These are phyloP conservation scores for Ceratocystis diversiconidia DNA, from an alignment of 2,329 filamentous ascomycete genomes.

Conservation along the genomic window DNA sequence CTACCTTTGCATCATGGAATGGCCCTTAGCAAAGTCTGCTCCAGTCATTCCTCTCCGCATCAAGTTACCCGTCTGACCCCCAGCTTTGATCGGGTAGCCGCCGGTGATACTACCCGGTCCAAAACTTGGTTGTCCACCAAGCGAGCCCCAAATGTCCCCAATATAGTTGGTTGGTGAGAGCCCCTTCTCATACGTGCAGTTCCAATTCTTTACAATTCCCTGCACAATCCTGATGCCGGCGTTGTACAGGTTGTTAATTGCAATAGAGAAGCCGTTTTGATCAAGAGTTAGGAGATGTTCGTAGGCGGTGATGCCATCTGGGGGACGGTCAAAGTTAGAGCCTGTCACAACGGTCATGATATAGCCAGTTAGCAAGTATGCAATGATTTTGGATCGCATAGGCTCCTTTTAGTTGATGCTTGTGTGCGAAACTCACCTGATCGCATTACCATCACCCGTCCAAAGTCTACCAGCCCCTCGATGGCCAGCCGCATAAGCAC, in stretches of 20 bases:
- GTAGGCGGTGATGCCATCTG: conserved; percentile 39
- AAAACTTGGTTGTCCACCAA: conserved; percentile 53
- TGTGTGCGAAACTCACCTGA: conserved; percentile 29
- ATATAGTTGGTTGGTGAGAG: conserved; percentile 50
- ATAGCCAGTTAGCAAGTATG: background rate
- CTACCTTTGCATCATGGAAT: background rate
- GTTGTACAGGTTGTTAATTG: conserved; percentile 50
- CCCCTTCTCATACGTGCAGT: conserved; percentile 41
- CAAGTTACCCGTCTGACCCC: conserved; percentile 8
- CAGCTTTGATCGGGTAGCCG: conserved; percentile 24
- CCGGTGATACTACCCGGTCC: conserved; percentile 38
- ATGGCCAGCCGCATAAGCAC: conserved; percentile 46
- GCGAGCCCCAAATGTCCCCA: conserved; percentile 55
- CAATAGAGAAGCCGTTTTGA: conserved; percentile 49
- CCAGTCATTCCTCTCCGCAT: conserved; percentile 8
- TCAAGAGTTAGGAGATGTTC: conserved; percentile 46
- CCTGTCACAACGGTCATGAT: conserved; percentile 24
- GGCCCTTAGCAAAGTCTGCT: background rate
- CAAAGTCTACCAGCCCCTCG: conserved; percentile 47
- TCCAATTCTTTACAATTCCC: conserved; percentile 49
- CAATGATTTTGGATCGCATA: background rate
- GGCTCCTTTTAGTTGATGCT: background rate
- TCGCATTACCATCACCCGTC: conserved; percentile 52
- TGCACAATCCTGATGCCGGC: conserved; percentile 51
- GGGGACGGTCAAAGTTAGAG: conserved; percentile 58